phyloP scores from a whole-genome alignment of 495 filamentous ascomycete species.

The Darksidea phi region DNA sequence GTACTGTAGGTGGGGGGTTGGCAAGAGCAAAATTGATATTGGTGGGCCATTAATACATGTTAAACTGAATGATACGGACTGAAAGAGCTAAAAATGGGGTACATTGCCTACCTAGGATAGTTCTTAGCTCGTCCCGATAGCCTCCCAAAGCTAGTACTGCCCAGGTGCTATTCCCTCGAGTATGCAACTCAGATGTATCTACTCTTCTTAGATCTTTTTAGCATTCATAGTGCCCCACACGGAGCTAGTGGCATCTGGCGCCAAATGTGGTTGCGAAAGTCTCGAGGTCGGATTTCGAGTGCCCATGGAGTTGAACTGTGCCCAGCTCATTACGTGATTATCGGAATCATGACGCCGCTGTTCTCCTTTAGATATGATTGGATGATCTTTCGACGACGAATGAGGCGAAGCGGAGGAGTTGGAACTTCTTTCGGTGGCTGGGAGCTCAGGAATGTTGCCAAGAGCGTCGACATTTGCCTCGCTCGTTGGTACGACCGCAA shows the following conservation, averaged over 20 bases:
- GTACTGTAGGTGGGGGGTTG: too few species aligned
- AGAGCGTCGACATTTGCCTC: slow-evolving; percentile 14
- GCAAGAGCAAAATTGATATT: too few species aligned
- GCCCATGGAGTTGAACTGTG: slow-evolving; percentile 18
- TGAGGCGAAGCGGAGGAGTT: not conserved
- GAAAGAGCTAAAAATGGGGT: too few species aligned
- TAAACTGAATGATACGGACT: too few species aligned
- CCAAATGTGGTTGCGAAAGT: slow-evolving; percentile 18
- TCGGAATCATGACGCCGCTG: not conserved
- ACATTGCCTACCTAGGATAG: too few species aligned
- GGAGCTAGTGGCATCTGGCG: slow-evolving; percentile 3
- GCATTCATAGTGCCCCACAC: slow-evolving; percentile 22
- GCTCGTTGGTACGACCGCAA: slow-evolving; percentile 13
- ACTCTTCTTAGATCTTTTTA: not conserved
- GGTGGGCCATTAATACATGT: too few species aligned
- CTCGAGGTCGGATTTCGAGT: slow-evolving; percentile 8
- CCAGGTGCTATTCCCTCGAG: too few species aligned
- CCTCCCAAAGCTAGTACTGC: too few species aligned
- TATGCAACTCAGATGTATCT: too few species aligned
- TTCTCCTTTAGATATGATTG: not conserved
- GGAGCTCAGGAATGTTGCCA: slow-evolving; percentile 28
- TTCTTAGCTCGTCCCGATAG: too few species aligned
- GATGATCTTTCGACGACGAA: not conserved
- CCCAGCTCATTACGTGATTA: slow-evolving; percentile 29
- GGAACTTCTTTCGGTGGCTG: not conserved